Conservation (phyloP, 192 early-diverging fungal species). For the Backusella tuberculispora region DNA sequence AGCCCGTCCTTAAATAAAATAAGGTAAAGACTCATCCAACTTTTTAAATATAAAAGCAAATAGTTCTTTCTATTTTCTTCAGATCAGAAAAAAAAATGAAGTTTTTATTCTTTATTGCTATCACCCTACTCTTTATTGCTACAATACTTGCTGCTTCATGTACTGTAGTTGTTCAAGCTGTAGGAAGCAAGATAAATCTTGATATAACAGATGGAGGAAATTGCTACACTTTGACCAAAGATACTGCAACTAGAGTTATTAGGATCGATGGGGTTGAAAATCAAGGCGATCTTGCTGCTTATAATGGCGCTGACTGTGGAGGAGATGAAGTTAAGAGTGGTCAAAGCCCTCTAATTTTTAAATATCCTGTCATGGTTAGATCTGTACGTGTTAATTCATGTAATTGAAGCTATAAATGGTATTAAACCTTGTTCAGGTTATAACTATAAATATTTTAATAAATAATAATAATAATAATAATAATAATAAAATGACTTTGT, state of each 20-base stretch:
- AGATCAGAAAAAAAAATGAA: constrained; percentile 11
- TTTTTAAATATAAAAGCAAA: background rate
- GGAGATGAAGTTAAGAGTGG: background rate
- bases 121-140: background rate
- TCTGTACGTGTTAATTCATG: background rate
- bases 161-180: background rate
- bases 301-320: background rate
- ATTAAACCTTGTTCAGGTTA: background rate
- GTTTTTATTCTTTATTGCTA: background rate
- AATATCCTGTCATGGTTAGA: background rate
- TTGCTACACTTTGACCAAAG: background rate
- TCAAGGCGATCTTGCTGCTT: background rate
- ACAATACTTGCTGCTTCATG: background rate
- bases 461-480: background rate
- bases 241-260: background rate
- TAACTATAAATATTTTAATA: background rate
- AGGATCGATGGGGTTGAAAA: background rate
- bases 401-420: background rate
- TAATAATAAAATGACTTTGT: too few relatives aligned
- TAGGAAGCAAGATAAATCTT: background rate
- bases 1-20: background rate
- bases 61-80: background rate
- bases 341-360: background rate
- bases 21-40: background rate
- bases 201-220: background rate